phyloP scores from a whole-genome alignment of 2,329 filamentous ascomycete genomes.

The Colletotrichum euphorbiae region DNA sequence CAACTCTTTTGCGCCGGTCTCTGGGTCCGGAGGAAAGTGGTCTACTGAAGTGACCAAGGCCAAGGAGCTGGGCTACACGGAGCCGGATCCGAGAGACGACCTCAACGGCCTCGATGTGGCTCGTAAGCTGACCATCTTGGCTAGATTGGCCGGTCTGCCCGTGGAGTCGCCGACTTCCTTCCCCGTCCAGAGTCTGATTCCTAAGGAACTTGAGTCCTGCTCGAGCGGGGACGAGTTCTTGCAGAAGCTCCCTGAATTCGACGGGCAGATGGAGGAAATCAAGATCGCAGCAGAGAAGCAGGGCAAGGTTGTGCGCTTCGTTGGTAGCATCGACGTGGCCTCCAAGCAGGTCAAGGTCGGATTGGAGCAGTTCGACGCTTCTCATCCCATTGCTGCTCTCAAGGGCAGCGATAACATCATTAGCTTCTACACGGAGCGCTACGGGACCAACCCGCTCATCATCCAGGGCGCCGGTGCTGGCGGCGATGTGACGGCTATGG shows the following conservation, averaged over 20 bases:
- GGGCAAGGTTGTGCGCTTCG: constrained; percentile 93
- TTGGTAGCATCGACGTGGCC: constrained; percentile 91
- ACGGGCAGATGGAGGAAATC: constrained; percentile 87
- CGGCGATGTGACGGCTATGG: constrained; percentile 97
- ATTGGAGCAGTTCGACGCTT: constrained; percentile 86
- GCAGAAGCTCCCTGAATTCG: constrained; percentile 81
- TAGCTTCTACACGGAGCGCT: constrained; percentile 96
- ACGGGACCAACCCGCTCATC: constrained; percentile 90
- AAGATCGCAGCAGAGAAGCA: constrained; percentile 87
- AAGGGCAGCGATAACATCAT: constrained; percentile 99
- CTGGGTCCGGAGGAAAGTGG: constrained; percentile 83
- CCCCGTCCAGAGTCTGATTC: constrained; percentile 94
- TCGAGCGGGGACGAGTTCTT: constrained; percentile 88
- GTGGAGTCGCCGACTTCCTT: constrained; percentile 89
- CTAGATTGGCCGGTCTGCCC: constrained; percentile 83
- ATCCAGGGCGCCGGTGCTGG: constrained; percentile 95
- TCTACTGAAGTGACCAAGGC: constrained; percentile 92
- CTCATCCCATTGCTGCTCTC: constrained; percentile 90
- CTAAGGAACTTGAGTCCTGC: constrained; percentile 82
- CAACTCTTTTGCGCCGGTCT: constrained; percentile 92
- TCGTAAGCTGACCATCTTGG: constrained; percentile 95
- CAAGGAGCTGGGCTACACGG: constrained; percentile 92
- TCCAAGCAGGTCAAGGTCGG: constrained; percentile 89
- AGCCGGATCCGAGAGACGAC: constrained; percentile 88
- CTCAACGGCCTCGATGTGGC: constrained; percentile 91